A percentile compares a stretch with the other conserved stretches of the same genome.
phyloP scores from a whole-genome alignment of 2,329 filamentous ascomycete genomes.

The Ophiostoma sp. region DNA sequence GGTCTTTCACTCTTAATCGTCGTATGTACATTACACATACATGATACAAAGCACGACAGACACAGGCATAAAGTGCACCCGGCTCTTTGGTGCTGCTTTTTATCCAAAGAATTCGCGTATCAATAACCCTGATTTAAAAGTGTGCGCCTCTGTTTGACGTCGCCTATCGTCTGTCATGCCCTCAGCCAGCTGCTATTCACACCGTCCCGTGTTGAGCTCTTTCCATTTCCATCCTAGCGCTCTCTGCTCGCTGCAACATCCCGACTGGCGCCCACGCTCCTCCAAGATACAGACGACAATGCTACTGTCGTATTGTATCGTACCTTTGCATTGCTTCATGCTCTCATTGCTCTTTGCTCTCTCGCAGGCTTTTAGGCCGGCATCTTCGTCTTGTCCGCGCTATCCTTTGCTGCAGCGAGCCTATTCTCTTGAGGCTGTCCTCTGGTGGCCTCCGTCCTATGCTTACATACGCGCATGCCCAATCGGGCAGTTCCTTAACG shows the following conservation, averaged over 20 bases:
- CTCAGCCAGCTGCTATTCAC: neutral
- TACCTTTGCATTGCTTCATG: neutral
- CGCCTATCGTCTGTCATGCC: neutral
- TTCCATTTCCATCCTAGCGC: neutral
- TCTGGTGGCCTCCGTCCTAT: too few relatives aligned
- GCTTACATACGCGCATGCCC: neutral
- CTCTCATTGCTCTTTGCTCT: neutral
- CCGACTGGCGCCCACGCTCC: neutral
- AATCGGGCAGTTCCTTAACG: conserved; percentile 3
- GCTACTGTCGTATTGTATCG: neutral
- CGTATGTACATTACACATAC: neutral
- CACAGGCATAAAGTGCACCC: neutral
- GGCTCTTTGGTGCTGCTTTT: neutral
- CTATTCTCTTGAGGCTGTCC: too few relatives aligned
- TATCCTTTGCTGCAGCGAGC: neutral
- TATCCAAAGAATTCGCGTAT: neutral
- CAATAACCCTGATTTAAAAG: neutral
- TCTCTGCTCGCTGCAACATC: neutral
- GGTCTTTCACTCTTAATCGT: neutral
- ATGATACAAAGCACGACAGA: too few relatives aligned
- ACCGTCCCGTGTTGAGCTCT: conserved; percentile 11
- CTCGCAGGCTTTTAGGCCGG: too few relatives aligned
- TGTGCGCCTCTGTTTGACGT: neutral
- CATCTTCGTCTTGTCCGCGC: neutral
- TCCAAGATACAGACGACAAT: conserved; percentile 7